Base-by-base conservation (phyloP, 2,329 filamentous ascomycete genomes). In the Xylariaceae sp. region DNA sequence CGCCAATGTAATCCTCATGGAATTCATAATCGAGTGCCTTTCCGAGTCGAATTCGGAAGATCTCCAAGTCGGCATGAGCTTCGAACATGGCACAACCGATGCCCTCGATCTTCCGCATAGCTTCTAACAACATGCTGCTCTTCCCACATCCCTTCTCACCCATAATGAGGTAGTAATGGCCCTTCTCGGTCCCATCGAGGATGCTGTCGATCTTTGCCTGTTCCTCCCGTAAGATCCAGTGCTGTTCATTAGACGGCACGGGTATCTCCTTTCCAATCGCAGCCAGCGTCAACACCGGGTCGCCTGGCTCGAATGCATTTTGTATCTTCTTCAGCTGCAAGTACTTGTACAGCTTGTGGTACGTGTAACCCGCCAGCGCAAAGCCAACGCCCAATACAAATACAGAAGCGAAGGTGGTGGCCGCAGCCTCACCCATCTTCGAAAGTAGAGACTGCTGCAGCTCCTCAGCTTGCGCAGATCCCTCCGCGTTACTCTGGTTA, bases 81-180 rank as follows among this genome's bases (percentile, higher is more conserved):
- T 99, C 95, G 68, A 98, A 90, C 91, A 99, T 96, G 64, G 93
- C 89, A 44, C 93, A 88, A 20, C 91, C 91, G 58, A 95, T 89
- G 3, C 92, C 95, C 60, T 96, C 85, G 53, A 93, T 88, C 73
- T 96, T 96, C 51, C 88, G 87, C 93, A 99, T 99, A 7, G 91
- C 91, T 71, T 98, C 91, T 19, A 99, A 67, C 32, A 99, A 77
- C 95, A 99, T 98, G 64, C 90, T 96, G 57, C 90, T 96, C 78
- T 99, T 99, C 6, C 95, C 95, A 0, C 91, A 96, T 4, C 95
- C 95, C 75, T 99, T 98, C 70, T 98, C 95, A 44, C 95, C 95
- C 45, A 98, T 86, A 2, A 99, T 79, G 2, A 99, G 81, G 73
- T 95, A 90, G 70, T 99, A 99, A 70, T 96, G 92, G 10, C 95